These are phyloP conservation scores for Phylloporus sp. DNA, from an alignment of 1,284 basidiomycete species.

Conservation along the genomic window DNA sequence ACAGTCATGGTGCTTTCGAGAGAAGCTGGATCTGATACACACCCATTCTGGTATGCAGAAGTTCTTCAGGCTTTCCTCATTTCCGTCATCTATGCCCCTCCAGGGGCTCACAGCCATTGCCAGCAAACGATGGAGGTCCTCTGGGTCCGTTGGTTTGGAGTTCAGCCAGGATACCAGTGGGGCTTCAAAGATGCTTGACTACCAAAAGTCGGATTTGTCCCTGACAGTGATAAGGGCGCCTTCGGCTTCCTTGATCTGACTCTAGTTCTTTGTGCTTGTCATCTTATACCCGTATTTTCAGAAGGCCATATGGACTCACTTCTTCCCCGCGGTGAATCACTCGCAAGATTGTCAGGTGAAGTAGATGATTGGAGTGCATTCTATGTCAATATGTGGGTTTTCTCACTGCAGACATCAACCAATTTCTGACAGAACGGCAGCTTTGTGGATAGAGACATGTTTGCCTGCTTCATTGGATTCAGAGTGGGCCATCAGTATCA, in stretches of 20 bases:
- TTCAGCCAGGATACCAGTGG: not conserved
- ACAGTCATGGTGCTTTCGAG: not conserved
- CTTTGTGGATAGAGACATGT: not conserved
- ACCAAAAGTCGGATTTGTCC: not conserved
- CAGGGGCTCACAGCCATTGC: not conserved
- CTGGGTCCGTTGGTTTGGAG: not conserved
- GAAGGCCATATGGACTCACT: not conserved
- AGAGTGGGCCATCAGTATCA: not conserved
- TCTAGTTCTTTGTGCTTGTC: not conserved
- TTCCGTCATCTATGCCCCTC: not conserved
- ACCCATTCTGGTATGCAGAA: not conserved
- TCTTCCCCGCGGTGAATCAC: not conserved
- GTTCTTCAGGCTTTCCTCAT: not conserved
- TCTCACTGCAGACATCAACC: not conserved
- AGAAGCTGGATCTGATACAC: not conserved
- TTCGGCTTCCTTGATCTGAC: not conserved
- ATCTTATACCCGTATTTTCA: not conserved
- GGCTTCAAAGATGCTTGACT: not conserved
- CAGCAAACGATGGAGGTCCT: not conserved
- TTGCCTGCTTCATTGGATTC: not conserved
- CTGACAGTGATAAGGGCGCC: not conserved
- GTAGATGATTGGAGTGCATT: not conserved
- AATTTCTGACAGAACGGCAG: not conserved
- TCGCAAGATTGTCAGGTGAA: not conserved
- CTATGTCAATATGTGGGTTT: not conserved